Evolutionary conservation across 257 asterid genomes (phyloP), one percentile per base, ranked within the genome.

Genomic region (Cruciata laevipes): DNA sequence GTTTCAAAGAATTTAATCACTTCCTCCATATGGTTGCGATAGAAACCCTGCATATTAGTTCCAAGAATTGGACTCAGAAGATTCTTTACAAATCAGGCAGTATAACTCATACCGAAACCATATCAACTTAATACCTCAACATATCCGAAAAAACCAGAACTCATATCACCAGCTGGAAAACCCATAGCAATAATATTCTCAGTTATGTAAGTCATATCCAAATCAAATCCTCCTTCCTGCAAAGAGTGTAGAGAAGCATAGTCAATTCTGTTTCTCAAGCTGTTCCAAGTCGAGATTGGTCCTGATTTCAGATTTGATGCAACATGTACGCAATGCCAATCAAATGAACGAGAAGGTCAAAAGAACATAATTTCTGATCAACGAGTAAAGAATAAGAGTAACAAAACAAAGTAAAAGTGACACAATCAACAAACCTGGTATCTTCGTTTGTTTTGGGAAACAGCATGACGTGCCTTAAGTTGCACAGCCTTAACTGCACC

Each of bases 101-200:
- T 18, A 24, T 27, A 27, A 51, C 25, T 42, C 20, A 65, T 67
- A 49, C 38, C 61, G 21, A 77, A 74, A 67, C 30, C 63, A 51
- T 69, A 37, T 49, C 42, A 70, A 59, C 37, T 9, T 20, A 52
- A 83, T 80, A 90, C 99, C 97, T 93, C 97, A 69, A 93, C 89
- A 84, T 78, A 93, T 67, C 99, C 97, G 69, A 93, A 93, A 69
- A 93, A 80, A 31, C 99, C 96, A 78, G 99, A 93, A 82, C 99
- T 93, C 79, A 86, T 76, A 71, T 93, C 99, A 66, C 99, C 97
- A 69, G 96, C 96, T 72, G 99, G 99, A 78, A 93, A 93, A 51
- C 99, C 99, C 99, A 93, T 93, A 33, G 99, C 99, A 78, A 93
- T 88, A 71, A 87, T 83, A 75, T 93, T 93, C 85, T 88, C 96